These are phyloP conservation scores for Pseudocercospora cruenta DNA, from an alignment of 2,329 filamentous ascomycete genomes.

Conservation along the genomic window DNA sequence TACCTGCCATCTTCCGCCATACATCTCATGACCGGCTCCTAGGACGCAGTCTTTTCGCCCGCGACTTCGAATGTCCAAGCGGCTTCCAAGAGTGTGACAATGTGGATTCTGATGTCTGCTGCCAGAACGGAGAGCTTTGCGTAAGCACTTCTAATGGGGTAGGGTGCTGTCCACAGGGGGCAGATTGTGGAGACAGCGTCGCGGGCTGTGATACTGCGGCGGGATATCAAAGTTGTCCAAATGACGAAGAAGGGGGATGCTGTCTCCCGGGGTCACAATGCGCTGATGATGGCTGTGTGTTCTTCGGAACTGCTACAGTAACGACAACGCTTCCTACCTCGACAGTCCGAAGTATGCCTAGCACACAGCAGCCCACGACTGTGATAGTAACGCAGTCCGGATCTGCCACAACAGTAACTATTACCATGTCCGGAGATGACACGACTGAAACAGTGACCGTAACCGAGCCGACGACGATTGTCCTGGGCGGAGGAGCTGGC, in stretches of 20 bases:
- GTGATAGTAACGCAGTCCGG: conserved; percentile 27
- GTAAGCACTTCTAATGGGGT: conserved; percentile 65
- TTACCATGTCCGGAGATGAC: conserved; percentile 31
- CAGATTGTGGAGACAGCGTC: conserved; percentile 66
- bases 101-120: conserved; percentile 75
- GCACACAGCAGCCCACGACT: conserved; percentile 19
- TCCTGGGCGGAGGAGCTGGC: conserved; percentile 27
- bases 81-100: conserved; percentile 67
- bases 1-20: conserved; percentile 57
- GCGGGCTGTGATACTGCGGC: conserved; percentile 60
- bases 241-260: conserved; percentile 71
- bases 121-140: conserved; percentile 67
- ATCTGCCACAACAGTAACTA: conserved; percentile 35
- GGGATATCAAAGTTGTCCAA: conserved; percentile 67
- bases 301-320: conserved; percentile 31
- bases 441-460: conserved; percentile 36
- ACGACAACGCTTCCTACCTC: conserved; percentile 24
- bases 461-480: conserved; percentile 34
- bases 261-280: conserved; percentile 74
- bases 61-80: conserved; percentile 67
- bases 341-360: conserved; percentile 20
- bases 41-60: conserved; percentile 47
- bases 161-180: conserved; percentile 73
- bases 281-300: conserved; percentile 70
- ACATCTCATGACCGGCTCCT: conserved; percentile 34